Evolutionary conservation across 768 basidiomycete species (phyloP).

Genomic region (Gloeopeniophorella convolvens): DNA sequence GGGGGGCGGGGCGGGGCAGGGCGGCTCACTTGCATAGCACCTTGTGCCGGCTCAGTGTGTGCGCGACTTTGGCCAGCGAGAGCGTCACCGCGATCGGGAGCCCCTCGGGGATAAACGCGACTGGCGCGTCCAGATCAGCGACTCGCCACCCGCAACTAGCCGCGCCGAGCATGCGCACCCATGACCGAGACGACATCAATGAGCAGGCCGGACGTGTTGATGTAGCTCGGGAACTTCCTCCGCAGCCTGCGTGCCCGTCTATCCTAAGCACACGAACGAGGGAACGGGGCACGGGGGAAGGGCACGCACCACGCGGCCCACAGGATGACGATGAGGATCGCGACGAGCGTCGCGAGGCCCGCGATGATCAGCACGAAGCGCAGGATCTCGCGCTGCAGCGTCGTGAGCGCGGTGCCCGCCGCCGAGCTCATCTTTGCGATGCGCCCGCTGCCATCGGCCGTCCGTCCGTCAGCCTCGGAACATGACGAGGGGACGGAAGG

Average conservation of each 20-base stretch:
- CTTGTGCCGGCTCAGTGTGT: slow-evolving; percentile 44
- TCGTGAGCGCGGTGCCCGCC: slow-evolving; percentile 33
- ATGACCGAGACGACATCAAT: slow-evolving; percentile 53
- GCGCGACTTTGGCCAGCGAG: slow-evolving; percentile 40
- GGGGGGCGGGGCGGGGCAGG: neutral
- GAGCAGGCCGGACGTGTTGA: slow-evolving; percentile 44
- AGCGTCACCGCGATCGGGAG: slow-evolving; percentile 50
- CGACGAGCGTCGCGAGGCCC: slow-evolving; percentile 36
- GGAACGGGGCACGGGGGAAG: neutral
- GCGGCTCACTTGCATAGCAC: slow-evolving; percentile 37
- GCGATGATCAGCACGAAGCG: slow-evolving; percentile 51
- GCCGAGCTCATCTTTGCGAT: slow-evolving; percentile 34
- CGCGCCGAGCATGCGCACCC: slow-evolving; percentile 28
- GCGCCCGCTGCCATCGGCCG: slow-evolving; percentile 33
- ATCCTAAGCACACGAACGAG: slow-evolving; percentile 4
- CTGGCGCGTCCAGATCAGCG: slow-evolving; percentile 16
- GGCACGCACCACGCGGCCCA: slow-evolving; percentile 35
- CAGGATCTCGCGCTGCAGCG: slow-evolving; percentile 48
- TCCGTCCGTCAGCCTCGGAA: no score
- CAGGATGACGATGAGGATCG: slow-evolving; percentile 46
- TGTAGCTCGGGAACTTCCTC: slow-evolving; percentile 36
- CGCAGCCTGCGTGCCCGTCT: slow-evolving; percentile 33
- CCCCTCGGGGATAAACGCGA: slow-evolving; percentile 48
- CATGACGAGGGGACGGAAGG: slow-evolving; percentile 16
- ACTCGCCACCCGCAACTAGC: neutral